Base-by-base conservation (phyloP, 768 basidiomycete genomes). In the Suillus fuscotomentosus region DNA sequence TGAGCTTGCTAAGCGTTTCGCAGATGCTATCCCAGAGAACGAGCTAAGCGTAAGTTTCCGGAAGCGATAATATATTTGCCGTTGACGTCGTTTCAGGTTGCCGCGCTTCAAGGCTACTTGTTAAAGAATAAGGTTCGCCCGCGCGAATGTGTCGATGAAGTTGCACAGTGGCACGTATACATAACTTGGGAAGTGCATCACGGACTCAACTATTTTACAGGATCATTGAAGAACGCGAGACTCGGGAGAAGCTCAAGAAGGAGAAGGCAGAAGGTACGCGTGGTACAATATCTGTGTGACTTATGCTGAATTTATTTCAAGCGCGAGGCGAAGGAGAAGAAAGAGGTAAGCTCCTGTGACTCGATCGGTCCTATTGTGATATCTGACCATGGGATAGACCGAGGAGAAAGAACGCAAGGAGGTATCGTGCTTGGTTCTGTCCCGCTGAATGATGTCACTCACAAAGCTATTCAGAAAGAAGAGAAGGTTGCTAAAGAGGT, bases 101-200 rank as follows among this genome's bases (percentile, higher is more conserved):
- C 93, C 34, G 82, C 84, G 56, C 82, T 94, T 68, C 93, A 94
- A 80, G 93, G 93, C 2, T 94, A 94, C 74, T 82, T 95, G 45
- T 81, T 94, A 64, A 91, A 90, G 83, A 94, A 94, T 76, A 94
- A 95, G 83, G 89, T 93, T 14, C 88, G 93, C n/a, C 93, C 93
- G 47, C 83, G 84, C 65, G 91, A 94, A 75, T 91, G 89, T 67
- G 92, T 95, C 10, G 88, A 88, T 6, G 92, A 94, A 73, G 89
- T 90, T 31, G 81, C 75, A 38, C 88, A 86, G 53, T 96, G 94
- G 92, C 80, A 74, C 53, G 79, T 73, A 31, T 27, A 24, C 8
- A 17, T 60, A 11, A 54, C 64, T 61, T 66, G 55, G 41, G 65
- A 63, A 67, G 42, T 3, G 14, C 61, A 10, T 17, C 67, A 65